These are phyloP conservation scores for Hyphochytrium catenoides DNA, from an alignment of 352 stramenopile genomes.

Conservation along the genomic window DNA sequence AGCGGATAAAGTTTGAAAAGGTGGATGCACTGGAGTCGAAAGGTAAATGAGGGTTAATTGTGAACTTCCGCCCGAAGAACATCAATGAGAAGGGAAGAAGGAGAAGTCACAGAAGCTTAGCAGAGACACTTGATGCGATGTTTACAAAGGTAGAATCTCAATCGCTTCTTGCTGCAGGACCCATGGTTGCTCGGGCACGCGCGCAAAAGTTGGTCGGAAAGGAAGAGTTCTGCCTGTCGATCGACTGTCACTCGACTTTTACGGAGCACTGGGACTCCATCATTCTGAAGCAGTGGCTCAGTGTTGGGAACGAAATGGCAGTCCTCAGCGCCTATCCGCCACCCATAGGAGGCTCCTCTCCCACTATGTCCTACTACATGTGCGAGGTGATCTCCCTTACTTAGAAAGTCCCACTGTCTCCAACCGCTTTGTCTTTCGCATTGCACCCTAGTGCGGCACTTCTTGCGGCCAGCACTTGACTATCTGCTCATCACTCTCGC, in stretches of 20 bases:
- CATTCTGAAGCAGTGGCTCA: conserved; percentile 39
- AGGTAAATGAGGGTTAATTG: no score
- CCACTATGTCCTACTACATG: conserved; percentile 1
- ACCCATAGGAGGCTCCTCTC: no score
- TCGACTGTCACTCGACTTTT: conserved; percentile 64
- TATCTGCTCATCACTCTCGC: no score
- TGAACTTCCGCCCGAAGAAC: no score
- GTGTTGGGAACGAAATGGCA: conserved; percentile 46
- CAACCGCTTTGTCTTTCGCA: conserved; percentile 1
- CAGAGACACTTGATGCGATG: no score
- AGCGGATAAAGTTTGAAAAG: conserved; percentile 1
- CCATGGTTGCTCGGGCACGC: conserved; percentile 1
- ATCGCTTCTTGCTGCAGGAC: no score
- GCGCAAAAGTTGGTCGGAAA: conserved; percentile 18
- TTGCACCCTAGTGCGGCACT: no score
- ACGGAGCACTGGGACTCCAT: conserved; percentile 33
- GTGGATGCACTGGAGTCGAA: neutral
- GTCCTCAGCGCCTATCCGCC: conserved; percentile 50
- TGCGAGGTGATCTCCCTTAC: neutral
- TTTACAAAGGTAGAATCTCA: no score
- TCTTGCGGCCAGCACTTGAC: no score
- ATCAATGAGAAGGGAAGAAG: no score
- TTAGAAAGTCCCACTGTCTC: neutral
- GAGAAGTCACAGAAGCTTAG: no score
- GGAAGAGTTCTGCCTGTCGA: conserved; percentile 66